Conservation (phyloP, 2,329 filamentous ascomycete genomes). For the Cryoendolithus antarcticus region DNA sequence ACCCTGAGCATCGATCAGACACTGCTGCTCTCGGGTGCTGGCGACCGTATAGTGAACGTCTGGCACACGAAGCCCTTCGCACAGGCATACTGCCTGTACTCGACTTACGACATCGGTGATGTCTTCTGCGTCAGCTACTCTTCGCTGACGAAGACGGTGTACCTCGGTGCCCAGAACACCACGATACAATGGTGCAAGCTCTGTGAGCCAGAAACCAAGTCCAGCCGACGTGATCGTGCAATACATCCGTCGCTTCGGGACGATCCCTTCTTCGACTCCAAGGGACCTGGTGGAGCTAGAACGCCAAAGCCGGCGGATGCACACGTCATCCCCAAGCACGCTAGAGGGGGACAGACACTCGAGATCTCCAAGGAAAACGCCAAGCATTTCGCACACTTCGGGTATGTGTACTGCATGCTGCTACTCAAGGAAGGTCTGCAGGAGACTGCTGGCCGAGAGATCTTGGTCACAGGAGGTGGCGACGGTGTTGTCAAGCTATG, state of each 20-base stretch:
- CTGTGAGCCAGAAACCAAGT: slow-evolving; percentile 3
- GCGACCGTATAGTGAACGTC: slow-evolving; percentile 86
- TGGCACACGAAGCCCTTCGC: slow-evolving; percentile 71
- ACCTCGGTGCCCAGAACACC: slow-evolving; percentile 87
- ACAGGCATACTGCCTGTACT: slow-evolving; percentile 80
- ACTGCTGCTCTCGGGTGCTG: slow-evolving; percentile 81
- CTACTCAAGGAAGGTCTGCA: slow-evolving; percentile 61
- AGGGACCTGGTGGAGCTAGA: slow-evolving; percentile 67
- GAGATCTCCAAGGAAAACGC: slow-evolving; percentile 75
- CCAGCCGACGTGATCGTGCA: slow-evolving; percentile 2
- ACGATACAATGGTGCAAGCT: slow-evolving; percentile 79
- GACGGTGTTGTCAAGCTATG: slow-evolving; percentile 95
- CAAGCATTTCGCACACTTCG: slow-evolving; percentile 81
- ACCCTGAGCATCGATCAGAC: slow-evolving; percentile 62
- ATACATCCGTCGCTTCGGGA: slow-evolving; percentile 63
- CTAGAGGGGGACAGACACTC: slow-evolving; percentile 51
- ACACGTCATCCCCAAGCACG: slow-evolving; percentile 35
- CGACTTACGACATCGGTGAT: slow-evolving; percentile 86
- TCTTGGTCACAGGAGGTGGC: slow-evolving; percentile 80
- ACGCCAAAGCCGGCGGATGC: slow-evolving; percentile 58
- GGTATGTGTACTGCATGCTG: slow-evolving; percentile 94
- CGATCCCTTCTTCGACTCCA: slow-evolving; percentile 87
- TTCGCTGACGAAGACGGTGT: slow-evolving; percentile 63
- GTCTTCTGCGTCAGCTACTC: slow-evolving; percentile 94
- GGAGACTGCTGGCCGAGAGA: slow-evolving; percentile 60